Percentiles rank a stretch among this genome's conserved stretches.
Conservation (phyloP, 1,139 yeast genomes). For the Yamadazyma blattariae region DNA sequence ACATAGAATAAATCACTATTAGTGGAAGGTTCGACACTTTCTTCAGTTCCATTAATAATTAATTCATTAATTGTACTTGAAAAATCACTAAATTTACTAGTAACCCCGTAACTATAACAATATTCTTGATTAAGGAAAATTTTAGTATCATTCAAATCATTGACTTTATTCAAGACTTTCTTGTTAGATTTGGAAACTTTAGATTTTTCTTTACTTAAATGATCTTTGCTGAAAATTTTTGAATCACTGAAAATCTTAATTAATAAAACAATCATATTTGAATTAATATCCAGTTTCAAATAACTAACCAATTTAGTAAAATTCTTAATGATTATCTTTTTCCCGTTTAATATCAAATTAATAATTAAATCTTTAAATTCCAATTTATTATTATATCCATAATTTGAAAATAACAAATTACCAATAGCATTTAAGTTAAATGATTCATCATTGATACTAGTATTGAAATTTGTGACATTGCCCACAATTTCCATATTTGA, state of each 20-base stretch:
- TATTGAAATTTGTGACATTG: slow-evolving; percentile 30
- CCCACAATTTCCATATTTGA: slow-evolving; percentile 37
- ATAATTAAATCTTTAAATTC: slow-evolving; percentile 27
- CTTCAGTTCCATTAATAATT: not conserved
- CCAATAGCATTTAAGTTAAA: slow-evolving; percentile 31
- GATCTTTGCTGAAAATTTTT: slow-evolving; percentile 23
- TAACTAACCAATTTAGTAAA: slow-evolving; percentile 28
- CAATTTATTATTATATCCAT: slow-evolving; percentile 19
- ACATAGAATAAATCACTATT: slow-evolving; percentile 9
- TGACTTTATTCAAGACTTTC: slow-evolving; percentile 12
- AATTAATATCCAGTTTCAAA: slow-evolving; percentile 37
- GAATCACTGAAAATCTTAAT: slow-evolving; percentile 40
- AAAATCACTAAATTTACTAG: slow-evolving; percentile 29
- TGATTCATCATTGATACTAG: slow-evolving; percentile 26
- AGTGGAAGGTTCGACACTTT: not conserved
- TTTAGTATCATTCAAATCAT: slow-evolving; percentile 22
- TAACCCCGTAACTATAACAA: slow-evolving; percentile 38
- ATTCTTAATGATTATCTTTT: slow-evolving; percentile 33
- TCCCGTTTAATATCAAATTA: slow-evolving; percentile 33
- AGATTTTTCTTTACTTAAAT: slow-evolving; percentile 18
- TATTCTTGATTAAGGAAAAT: slow-evolving; percentile 32
- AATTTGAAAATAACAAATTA: slow-evolving; percentile 30
- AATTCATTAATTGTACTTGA: slow-evolving; percentile 25
- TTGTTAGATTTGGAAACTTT: slow-evolving; percentile 21
- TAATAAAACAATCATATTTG: slow-evolving; percentile 39